Conservation (phyloP, 2,329 filamentous ascomycete genomes). For the Albophoma yamanashiensis region DNA sequence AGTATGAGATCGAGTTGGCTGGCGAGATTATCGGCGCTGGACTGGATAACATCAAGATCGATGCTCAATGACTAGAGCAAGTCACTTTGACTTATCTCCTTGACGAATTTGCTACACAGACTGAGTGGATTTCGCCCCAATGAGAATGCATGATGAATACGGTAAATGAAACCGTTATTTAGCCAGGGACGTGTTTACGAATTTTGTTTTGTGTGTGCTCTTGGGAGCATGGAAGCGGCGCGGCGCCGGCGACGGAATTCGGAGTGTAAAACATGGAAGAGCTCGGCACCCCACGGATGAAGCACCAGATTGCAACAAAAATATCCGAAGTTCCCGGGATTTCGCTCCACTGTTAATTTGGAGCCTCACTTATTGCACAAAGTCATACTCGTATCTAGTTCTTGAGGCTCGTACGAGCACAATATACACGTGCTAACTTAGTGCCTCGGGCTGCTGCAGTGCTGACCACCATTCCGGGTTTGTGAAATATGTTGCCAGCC, state of each 20-base stretch:
- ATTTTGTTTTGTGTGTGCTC: neutral
- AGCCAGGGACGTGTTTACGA: neutral
- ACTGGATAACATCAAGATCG: constrained; percentile 12
- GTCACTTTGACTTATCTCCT: neutral
- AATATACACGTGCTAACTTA: no score
- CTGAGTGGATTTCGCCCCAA: no score
- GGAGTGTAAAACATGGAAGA: neutral
- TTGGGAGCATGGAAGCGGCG: neutral
- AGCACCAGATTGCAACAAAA: neutral
- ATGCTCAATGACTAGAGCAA: neutral
- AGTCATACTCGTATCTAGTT: no score
- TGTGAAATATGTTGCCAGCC: neutral
- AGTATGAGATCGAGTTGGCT: constrained; percentile 32
- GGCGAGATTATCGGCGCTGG: constrained; percentile 16
- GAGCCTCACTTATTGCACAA: neutral
- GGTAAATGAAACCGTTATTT: neutral
- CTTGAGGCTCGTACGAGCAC: no score
- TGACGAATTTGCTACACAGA: neutral
- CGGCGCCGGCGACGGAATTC: neutral
- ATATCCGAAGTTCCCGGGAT: neutral
- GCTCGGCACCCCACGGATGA: no score
- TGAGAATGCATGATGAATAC: neutral
- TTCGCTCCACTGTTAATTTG: neutral
- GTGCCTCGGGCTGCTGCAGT: no score
- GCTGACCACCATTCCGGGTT: neutral